phyloP scores from a whole-genome alignment of 2,329 filamentous ascomycete genomes.

The Arachnomyces sp. region DNA sequence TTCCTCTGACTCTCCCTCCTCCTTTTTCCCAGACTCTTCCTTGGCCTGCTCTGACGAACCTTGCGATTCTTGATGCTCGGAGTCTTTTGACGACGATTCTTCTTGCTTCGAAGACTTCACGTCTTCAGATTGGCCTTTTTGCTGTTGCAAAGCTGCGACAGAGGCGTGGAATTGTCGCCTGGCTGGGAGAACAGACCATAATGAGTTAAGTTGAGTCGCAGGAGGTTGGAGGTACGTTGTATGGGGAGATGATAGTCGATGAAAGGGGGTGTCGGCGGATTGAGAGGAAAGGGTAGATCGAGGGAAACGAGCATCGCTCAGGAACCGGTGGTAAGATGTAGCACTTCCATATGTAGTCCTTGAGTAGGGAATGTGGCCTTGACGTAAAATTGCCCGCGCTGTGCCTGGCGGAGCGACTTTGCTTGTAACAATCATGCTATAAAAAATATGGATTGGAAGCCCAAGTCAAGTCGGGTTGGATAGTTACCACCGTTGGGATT shows the following conservation, averaged over 20 bases:
- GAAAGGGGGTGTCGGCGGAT: conserved; percentile 27
- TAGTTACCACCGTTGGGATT: conserved; percentile 4
- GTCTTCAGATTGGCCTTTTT: conserved; percentile 33
- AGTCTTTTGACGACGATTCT: conserved; percentile 23
- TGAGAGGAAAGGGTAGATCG: conserved; percentile 19
- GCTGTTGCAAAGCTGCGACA: conserved; percentile 26
- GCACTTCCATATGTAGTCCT: conserved; percentile 23
- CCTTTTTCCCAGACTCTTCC: conserved; percentile 37
- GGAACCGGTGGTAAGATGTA: conserved; percentile 25
- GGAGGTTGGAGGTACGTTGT: conserved; percentile 32
- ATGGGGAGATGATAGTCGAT: conserved; percentile 29
- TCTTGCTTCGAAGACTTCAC: conserved; percentile 34
- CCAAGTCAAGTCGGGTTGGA: background rate
- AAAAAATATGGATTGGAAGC: background rate
- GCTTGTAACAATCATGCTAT: conserved; percentile 34
- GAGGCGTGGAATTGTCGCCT: conserved; percentile 32
- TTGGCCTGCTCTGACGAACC: conserved; percentile 23
- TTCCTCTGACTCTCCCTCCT: conserved; percentile 41
- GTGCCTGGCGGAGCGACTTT: conserved; percentile 27
- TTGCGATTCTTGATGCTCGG: conserved; percentile 23
- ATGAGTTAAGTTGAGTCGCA: conserved; percentile 25
- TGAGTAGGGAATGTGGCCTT: conserved; percentile 26
- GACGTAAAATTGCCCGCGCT: conserved; percentile 30
- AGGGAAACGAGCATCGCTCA: conserved; percentile 25
- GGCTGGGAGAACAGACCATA: conserved; percentile 28